These are phyloP conservation scores for Cucurbita ficifolia DNA, from an alignment of 306 rosid genomes.

Conservation along the genomic window DNA sequence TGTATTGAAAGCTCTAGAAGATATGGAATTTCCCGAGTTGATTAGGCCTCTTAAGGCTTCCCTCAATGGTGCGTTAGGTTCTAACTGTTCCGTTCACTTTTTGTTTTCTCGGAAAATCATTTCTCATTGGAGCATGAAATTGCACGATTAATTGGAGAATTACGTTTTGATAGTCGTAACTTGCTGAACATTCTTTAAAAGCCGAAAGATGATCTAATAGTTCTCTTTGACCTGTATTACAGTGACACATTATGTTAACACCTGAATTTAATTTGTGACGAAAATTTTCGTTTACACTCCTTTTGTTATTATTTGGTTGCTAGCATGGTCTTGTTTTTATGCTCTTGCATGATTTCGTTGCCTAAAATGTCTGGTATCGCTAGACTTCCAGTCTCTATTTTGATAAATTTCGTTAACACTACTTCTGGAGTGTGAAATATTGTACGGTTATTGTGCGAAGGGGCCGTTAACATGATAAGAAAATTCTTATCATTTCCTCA, in stretches of 20 bases:
- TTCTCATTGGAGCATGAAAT: background rate
- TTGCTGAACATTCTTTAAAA: background rate
- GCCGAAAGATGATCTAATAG: background rate
- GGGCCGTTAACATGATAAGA: background rate
- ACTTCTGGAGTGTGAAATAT: background rate
- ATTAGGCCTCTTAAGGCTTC: conserved; percentile 50
- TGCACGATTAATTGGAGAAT: background rate
- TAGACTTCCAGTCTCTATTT: background rate
- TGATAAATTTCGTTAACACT: background rate
- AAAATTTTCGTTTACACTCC: background rate
- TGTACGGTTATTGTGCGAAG: background rate
- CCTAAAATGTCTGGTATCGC: background rate
- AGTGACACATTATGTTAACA: background rate
- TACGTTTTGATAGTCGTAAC: background rate
- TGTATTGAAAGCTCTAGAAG: conserved; percentile 69
- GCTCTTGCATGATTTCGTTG: background rate
- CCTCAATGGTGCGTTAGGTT: conserved; percentile 35
- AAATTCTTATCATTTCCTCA: background rate
- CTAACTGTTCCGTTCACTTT: background rate
- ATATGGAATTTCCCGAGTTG: conserved; percentile 73
- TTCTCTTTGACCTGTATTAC: background rate
- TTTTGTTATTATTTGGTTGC: background rate
- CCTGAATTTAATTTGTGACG: background rate
- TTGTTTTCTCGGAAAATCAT: background rate
- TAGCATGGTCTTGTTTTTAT: background rate